These are phyloP conservation scores for Trichoderma erinaceum DNA, from an alignment of 495 filamentous ascomycete genomes.

Conservation along the genomic window DNA sequence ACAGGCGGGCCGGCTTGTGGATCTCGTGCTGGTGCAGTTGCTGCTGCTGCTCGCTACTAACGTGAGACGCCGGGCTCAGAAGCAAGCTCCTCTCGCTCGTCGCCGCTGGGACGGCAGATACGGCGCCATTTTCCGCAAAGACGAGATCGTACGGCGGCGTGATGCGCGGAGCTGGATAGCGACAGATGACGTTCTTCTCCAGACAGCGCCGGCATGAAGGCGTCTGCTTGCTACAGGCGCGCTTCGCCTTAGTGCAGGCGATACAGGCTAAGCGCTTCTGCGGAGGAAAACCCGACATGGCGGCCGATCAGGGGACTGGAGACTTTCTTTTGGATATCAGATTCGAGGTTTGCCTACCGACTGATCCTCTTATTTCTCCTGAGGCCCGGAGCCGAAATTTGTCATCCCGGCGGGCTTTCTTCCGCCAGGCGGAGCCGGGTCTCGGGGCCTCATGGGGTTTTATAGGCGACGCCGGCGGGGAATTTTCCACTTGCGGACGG, in stretches of 20 bases:
- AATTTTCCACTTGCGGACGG: neutral
- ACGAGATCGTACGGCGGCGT: slow-evolving; percentile 5
- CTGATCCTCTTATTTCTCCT: neutral
- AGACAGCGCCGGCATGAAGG: slow-evolving; percentile 46
- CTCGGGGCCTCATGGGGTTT: neutral
- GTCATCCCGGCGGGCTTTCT: slow-evolving; percentile 4
- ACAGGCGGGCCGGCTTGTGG: neutral
- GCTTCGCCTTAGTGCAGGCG: slow-evolving; percentile 48
- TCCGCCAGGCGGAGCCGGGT: slow-evolving; percentile 1
- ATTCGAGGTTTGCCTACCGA: neutral
- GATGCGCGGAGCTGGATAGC: slow-evolving; percentile 30
- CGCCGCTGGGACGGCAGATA: neutral
- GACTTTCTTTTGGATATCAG: neutral
- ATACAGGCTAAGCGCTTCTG: slow-evolving; percentile 23
- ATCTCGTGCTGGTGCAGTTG: neutral
- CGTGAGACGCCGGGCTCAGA: neutral
- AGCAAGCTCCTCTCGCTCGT: neutral
- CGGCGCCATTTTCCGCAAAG: neutral
- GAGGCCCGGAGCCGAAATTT: neutral
- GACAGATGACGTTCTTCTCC: slow-evolving; percentile 36
- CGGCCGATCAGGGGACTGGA: neutral
- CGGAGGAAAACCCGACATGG: neutral
- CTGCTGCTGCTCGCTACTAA: neutral
- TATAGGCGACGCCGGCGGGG: neutral
- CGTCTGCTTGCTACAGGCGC: slow-evolving; percentile 44